These are phyloP conservation scores for Trametes cinnabarina DNA, from an alignment of 768 basidiomycete genomes.

Conservation along the genomic window DNA sequence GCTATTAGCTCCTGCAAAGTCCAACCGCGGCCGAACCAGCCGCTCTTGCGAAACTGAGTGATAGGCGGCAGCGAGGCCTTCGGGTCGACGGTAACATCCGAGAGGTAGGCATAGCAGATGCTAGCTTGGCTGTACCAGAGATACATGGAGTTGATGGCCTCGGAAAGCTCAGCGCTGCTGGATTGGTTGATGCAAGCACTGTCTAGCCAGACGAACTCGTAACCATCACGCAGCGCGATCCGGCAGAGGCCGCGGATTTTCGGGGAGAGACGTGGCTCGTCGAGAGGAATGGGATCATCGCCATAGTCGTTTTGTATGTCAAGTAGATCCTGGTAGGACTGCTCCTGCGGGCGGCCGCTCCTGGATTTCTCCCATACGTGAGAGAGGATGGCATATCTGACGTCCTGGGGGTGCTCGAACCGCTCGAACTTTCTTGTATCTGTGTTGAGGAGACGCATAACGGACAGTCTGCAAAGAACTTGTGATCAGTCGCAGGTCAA, in stretches of 20 bases:
- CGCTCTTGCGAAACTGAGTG: background rate
- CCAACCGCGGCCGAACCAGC: conserved; percentile 1
- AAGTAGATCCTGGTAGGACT: background rate
- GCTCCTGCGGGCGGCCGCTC: background rate
- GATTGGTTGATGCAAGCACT: background rate
- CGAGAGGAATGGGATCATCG: background rate
- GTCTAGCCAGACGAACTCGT: background rate
- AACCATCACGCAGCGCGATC: background rate
- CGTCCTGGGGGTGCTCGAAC: background rate
- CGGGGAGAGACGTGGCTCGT: background rate
- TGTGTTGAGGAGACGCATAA: background rate
- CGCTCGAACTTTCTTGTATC: background rate
- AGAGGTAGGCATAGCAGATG: background rate
- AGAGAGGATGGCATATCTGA: background rate
- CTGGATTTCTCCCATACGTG: background rate
- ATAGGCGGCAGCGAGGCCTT: too few relatives aligned
- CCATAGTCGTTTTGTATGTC: background rate
- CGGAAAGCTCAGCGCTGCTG: background rate
- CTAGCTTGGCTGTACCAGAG: background rate
- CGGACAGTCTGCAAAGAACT: too few relatives aligned
- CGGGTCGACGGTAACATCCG: background rate
- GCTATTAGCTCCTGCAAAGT: conserved; percentile 7
- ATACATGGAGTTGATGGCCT: conserved; percentile 6
- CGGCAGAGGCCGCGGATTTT: background rate
- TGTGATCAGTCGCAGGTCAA: background rate